These are phyloP conservation scores for Astragalus glycyphyllos DNA, from an alignment of 306 rosid species.

Conservation along the genomic window DNA sequence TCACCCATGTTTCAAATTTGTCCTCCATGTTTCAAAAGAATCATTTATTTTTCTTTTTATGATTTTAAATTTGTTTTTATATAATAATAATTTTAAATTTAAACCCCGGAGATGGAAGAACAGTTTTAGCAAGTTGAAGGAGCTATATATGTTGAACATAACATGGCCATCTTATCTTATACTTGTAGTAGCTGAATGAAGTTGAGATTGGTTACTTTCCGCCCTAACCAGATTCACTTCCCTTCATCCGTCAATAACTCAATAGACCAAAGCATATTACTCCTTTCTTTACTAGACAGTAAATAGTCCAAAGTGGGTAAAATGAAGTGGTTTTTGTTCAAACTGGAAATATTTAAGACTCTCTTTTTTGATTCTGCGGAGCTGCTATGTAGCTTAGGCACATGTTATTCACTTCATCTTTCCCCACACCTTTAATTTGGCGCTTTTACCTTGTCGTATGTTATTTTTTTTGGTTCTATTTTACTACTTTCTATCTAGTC, in stretches of 20 bases:
- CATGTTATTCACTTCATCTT: constrained; percentile 3
- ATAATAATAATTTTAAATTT: too few relatives aligned
- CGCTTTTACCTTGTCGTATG: constrained; percentile 51
- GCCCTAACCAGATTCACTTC: constrained; percentile 29
- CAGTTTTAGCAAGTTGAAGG: too few relatives aligned
- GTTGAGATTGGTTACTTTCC: neutral
- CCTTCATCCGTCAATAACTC: neutral
- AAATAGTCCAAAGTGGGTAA: constrained; percentile 41
- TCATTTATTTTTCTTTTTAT: too few relatives aligned
- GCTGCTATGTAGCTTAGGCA: constrained; percentile 27
- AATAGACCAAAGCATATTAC: constrained; percentile 28
- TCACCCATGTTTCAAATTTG: too few relatives aligned
- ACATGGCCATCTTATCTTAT: neutral
- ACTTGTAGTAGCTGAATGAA: neutral
- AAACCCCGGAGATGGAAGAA: too few relatives aligned
- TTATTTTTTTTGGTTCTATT: constrained; percentile 37
- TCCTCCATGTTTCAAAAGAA: too few relatives aligned
- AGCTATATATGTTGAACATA: too few relatives aligned
- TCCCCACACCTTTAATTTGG: constrained; percentile 36
- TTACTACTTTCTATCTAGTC: constrained; percentile 33
- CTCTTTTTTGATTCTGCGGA: constrained; percentile 28
- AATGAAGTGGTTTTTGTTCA: constrained; percentile 39
- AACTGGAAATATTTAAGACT: constrained; percentile 41
- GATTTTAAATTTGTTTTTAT: too few relatives aligned
- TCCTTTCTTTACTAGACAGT: constrained; percentile 37